These are phyloP conservation scores for Phanerochaete carnosa DNA, from an alignment of 768 basidiomycete genomes.

Conservation along the genomic window DNA sequence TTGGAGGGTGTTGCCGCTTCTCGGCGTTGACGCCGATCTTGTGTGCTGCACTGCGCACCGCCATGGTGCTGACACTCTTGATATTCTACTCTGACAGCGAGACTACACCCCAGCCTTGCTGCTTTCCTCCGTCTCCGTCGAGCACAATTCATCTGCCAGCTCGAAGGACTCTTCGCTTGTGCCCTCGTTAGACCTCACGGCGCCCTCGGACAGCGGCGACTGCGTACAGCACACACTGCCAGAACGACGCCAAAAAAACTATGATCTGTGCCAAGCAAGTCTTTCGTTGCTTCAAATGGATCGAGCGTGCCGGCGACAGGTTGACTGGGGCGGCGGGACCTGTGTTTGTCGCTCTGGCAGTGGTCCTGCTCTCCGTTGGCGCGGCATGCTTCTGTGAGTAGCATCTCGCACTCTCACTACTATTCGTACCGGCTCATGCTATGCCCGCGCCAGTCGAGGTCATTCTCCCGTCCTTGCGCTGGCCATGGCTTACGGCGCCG, in stretches of 20 bases:
- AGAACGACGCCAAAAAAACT: background rate
- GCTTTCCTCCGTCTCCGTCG: too few relatives aligned
- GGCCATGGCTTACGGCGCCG: conserved; percentile 58
- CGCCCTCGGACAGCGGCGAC: too few relatives aligned
- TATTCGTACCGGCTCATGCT: background rate
- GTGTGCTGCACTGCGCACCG: background rate
- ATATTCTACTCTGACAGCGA: background rate
- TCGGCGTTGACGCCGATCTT: background rate
- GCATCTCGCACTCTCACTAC: background rate
- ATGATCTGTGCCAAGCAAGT: conserved; percentile 30
- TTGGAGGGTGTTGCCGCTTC: too few relatives aligned
- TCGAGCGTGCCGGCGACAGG: conserved; percentile 75
- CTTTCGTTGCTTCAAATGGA: conserved; percentile 58
- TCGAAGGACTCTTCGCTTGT: too few relatives aligned
- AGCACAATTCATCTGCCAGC: too few relatives aligned
- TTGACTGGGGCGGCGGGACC: conserved; percentile 91
- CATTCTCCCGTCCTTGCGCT: conserved; percentile 62
- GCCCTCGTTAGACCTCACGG: too few relatives aligned
- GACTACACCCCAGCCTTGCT: background rate
- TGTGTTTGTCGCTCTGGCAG: conserved; percentile 81
- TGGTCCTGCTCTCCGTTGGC: conserved; percentile 65
- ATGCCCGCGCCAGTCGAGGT: conserved; percentile 61
- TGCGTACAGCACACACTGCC: background rate
- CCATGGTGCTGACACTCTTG: background rate
- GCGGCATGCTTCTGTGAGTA: conserved; percentile 78